Evolutionary conservation across 345 rosid species (phyloP).

Genomic region (Tarenaya hassleriana): DNA sequence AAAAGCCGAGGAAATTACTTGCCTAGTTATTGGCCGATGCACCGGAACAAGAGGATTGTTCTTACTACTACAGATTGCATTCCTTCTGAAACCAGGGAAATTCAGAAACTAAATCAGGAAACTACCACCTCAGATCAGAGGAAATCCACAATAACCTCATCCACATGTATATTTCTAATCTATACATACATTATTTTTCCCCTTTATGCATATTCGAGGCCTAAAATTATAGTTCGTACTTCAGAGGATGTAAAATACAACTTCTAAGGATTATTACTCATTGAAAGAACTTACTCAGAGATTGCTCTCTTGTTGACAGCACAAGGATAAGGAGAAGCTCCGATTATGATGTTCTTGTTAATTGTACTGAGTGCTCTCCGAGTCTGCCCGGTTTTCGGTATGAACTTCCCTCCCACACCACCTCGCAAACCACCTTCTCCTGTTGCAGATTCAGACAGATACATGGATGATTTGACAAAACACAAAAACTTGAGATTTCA

Average conservation of each 20-base stretch:
- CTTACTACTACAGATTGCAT: conserved; percentile 42
- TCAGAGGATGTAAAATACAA: too few species aligned
- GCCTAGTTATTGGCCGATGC: conserved; percentile 90
- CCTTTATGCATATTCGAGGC: too few species aligned
- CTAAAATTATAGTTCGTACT: too few species aligned
- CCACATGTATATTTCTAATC: too few species aligned
- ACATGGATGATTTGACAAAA: too few species aligned
- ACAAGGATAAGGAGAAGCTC: conserved; percentile 56
- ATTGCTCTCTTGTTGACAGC: conserved; percentile 61
- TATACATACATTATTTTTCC: too few species aligned
- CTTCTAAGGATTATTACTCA: not conserved
- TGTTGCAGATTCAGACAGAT: not conserved
- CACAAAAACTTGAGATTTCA: conserved; percentile 17
- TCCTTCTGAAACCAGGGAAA: conserved; percentile 30
- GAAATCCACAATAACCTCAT: not conserved
- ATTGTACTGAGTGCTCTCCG: conserved; percentile 71
- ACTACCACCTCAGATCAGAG: not conserved
- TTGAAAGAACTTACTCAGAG: conserved; percentile 41
- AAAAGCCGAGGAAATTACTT: conserved; percentile 18
- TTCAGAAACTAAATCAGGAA: too few species aligned
- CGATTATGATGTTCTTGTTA: conserved; percentile 56
- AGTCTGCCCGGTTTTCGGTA: conserved; percentile 38
- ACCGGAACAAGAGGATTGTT: conserved; percentile 46
- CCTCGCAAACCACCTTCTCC: conserved; percentile 41
- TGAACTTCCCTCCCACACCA: conserved; percentile 50